Conservation (phyloP, 805 yeast genomes). For the Diddensiella caesifluorescens region DNA sequence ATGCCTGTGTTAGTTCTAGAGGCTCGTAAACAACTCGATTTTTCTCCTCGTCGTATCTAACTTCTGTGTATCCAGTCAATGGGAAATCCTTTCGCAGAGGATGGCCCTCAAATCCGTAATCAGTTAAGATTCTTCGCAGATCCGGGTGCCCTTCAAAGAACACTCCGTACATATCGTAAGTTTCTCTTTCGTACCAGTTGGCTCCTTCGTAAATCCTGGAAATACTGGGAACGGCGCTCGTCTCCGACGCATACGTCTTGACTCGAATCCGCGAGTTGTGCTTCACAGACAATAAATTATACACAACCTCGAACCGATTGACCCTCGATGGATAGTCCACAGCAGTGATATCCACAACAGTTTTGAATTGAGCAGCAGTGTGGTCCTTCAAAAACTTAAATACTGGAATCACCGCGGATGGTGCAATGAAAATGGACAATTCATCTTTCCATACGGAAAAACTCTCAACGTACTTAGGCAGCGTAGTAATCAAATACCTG, state of each 20-base stretch:
- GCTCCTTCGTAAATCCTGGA: slow-evolving; percentile 72
- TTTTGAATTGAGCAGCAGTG: slow-evolving; percentile 73
- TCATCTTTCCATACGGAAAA: slow-evolving; percentile 91
- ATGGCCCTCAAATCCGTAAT: slow-evolving; percentile 88
- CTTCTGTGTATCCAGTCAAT: slow-evolving; percentile 86
- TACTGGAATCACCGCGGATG: slow-evolving; percentile 68
- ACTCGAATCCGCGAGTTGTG: slow-evolving; percentile 84
- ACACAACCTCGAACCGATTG: slow-evolving; percentile 82
- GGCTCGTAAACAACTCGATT: slow-evolving; percentile 87
- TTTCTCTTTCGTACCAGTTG: slow-evolving; percentile 88
- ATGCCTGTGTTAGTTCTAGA: slow-evolving; percentile 84
- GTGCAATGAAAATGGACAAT: slow-evolving; percentile 68
- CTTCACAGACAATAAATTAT: slow-evolving; percentile 73
- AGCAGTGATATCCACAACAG: slow-evolving; percentile 76
- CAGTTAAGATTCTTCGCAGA: slow-evolving; percentile 83
- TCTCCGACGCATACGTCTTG: slow-evolving; percentile 82
- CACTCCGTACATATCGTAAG: slow-evolving; percentile 81
- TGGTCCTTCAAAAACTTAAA: slow-evolving; percentile 68
- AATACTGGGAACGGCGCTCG: slow-evolving; percentile 73
- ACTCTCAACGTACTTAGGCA: slow-evolving; percentile 79
- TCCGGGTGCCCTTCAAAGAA: slow-evolving; percentile 89
- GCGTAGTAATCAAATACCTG: slow-evolving; percentile 63
- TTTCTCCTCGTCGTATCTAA: slow-evolving; percentile 85
- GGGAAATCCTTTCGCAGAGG: slow-evolving; percentile 92
- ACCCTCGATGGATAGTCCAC: slow-evolving; percentile 81